phyloP scores from a whole-genome alignment of 2,329 filamentous ascomycete genomes.

The Chaetomiaceae sp. region DNA sequence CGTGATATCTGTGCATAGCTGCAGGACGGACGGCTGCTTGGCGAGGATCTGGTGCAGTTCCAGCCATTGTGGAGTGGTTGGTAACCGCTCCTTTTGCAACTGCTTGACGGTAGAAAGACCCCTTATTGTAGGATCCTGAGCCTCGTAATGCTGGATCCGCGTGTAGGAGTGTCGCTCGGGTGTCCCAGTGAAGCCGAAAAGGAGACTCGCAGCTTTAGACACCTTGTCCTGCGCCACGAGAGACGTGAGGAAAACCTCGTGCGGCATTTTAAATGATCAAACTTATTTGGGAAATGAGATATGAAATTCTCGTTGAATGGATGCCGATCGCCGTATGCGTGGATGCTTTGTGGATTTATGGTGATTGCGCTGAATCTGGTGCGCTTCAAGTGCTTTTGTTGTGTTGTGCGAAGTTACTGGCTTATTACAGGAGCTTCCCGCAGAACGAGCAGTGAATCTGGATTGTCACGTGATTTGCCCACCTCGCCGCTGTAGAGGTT shows the following conservation, averaged over 20 bases:
- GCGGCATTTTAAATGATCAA: slow-evolving; percentile 12
- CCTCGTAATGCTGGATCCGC: slow-evolving; percentile 47
- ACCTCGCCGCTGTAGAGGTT: no score
- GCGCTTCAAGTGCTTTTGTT: no score
- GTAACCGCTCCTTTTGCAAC: slow-evolving; percentile 32
- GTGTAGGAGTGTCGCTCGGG: slow-evolving; percentile 48
- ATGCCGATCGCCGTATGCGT: no score
- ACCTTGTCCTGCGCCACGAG: slow-evolving; percentile 50
- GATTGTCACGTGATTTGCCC: no score
- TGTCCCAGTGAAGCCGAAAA: slow-evolving; percentile 58
- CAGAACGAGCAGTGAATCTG: no score
- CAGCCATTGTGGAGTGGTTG: slow-evolving; percentile 41
- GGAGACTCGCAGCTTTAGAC: slow-evolving; percentile 45
- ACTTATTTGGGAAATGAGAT: no score
- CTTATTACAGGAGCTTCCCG: no score
- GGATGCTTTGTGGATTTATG: no score
- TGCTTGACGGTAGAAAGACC: slow-evolving; percentile 26
- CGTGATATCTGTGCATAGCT: slow-evolving; percentile 51
- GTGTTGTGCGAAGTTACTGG: no score
- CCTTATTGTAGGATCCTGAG: slow-evolving; percentile 19
- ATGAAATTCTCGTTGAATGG: no score
- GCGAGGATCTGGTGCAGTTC: slow-evolving; percentile 51
- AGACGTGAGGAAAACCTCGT: slow-evolving; percentile 34
- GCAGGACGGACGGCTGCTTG: slow-evolving; percentile 55
- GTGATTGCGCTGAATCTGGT: no score